These are phyloP conservation scores for Coemansia sp. DNA, from an alignment of 192 early-diverging fungal species.

Conservation along the genomic window DNA sequence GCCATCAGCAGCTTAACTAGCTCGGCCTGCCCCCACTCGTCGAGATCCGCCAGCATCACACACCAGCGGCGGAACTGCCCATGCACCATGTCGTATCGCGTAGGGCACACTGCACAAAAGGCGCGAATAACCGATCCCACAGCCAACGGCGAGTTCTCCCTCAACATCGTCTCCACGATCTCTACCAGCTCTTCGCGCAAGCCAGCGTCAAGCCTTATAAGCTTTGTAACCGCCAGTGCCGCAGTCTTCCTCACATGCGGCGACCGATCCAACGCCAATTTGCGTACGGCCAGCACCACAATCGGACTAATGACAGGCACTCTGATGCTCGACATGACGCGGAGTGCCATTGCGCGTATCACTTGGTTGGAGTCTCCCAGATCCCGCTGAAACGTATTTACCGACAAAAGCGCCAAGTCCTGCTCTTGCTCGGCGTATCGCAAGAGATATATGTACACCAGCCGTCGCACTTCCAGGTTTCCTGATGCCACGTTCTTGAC, in stretches of 20 bases:
- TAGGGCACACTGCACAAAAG: slow-evolving; percentile 87
- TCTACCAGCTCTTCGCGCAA: slow-evolving; percentile 78
- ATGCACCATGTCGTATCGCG: slow-evolving; percentile 84
- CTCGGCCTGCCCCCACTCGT: slow-evolving; percentile 96
- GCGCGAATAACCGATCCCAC: slow-evolving; percentile 85
- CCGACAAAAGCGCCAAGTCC: slow-evolving; percentile 90
- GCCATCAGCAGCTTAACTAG: slow-evolving; percentile 75
- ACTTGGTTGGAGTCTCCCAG: slow-evolving; percentile 88
- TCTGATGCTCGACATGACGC: slow-evolving; percentile 94
- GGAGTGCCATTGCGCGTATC: slow-evolving; percentile 93
- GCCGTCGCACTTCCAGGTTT: slow-evolving; percentile 86
- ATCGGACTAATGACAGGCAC: slow-evolving; percentile 92
- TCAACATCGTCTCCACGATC: slow-evolving; percentile 73
- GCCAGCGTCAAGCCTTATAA: slow-evolving; percentile 71
- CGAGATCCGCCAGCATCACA: slow-evolving; percentile 79
- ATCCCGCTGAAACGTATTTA: slow-evolving; percentile 99
- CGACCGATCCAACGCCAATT: slow-evolving; percentile 81
- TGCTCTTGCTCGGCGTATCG: slow-evolving; percentile 97
- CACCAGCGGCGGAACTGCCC: slow-evolving; percentile 88
- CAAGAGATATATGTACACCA: slow-evolving; percentile 96
- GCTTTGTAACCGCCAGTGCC: slow-evolving; percentile 87
- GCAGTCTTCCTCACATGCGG: slow-evolving; percentile 94
- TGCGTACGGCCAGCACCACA: slow-evolving; percentile 88
- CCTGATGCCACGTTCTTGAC: slow-evolving; percentile 96
- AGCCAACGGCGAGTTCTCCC: slow-evolving; percentile 84